Evolutionary conservation across 768 basidiomycete genomes (phyloP).

Genomic region (Auricularia cornea): DNA sequence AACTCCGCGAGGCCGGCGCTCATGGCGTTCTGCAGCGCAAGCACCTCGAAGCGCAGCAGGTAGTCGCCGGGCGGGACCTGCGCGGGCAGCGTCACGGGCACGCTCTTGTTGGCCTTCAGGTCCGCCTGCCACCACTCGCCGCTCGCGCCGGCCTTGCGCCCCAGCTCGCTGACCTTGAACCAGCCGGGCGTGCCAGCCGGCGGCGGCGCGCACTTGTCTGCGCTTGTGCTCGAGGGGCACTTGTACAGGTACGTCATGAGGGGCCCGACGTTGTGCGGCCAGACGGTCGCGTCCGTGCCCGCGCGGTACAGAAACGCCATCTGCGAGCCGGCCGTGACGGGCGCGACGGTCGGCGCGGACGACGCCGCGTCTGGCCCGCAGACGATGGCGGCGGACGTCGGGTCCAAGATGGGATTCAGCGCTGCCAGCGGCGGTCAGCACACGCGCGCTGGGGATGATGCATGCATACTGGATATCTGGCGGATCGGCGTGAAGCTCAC

Average conservation of each 20-base stretch:
- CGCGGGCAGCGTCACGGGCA: conserved; percentile 21
- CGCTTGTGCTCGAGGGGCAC: neutral
- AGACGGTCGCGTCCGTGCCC: neutral
- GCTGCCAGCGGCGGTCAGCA: neutral
- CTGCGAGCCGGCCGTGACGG: neutral
- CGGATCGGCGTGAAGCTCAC: neutral
- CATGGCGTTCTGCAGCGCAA: conserved; percentile 1
- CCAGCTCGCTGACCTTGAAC: conserved; percentile 64
- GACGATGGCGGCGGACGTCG: neutral
- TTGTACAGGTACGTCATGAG: neutral
- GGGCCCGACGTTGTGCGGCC: neutral
- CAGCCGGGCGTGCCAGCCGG: conserved; percentile 39
- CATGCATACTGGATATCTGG: neutral
- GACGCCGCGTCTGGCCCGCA: neutral
- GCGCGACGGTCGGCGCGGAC: neutral
- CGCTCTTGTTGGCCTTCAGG: conserved; percentile 34
- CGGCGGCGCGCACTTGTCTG: neutral
- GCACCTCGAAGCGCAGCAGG: conserved; percentile 10
- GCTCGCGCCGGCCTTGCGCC: conserved; percentile 25
- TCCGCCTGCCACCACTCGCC: conserved; percentile 44
- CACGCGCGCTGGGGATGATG: neutral
- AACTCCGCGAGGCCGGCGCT: neutral
- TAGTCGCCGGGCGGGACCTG: conserved; percentile 62
- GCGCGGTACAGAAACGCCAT: neutral
- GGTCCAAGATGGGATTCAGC: neutral